Evolutionary conservation across 75 land plant species (phyloP), one percentile per base, ranked within the genome.

Genomic region (Cryptomeria japonica): DNA sequence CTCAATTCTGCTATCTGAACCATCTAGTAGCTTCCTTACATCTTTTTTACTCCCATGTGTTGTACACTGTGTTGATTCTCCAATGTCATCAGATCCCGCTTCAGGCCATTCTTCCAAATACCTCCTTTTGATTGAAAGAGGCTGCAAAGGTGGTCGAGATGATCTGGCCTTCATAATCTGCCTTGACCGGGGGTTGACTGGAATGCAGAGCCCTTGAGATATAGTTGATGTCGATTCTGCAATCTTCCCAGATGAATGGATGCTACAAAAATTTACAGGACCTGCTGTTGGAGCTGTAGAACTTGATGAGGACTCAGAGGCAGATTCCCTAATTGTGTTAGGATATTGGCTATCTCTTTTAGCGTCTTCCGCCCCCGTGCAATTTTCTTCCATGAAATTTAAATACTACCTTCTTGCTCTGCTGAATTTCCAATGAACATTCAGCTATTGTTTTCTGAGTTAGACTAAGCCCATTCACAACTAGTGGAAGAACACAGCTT

Each of bases 1-100:
- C 49, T 91, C 92, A 76, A 91, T 87, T 89, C 85, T 91, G 68
- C 89, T 89, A 8, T 86, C 90, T 37, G 86, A 86, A 31, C 92
- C 90, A 38, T 64, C 84, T 61, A 85, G 13, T 46, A 85, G 31
- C 32, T 56, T 85, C 7, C 86, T 64, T 1, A 11, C 22, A 16
- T 85, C 49, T 47, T 90, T 84, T 85, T 87, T 46, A 25, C 85
- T 64, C 15, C 88, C 84, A 0, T 90, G 91, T 47, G 92, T 89
- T 37, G 86, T n/a, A n/a, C 79, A 87, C 38, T 34, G 28, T 18
- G 82, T 25, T 84, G 85, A 86, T 14, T 86, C 90, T 84, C 86
- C 86, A 76, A 58, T 53, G 19, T 58, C 90, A 22, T 88, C 86
- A 8, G 84, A 77, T 28, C 53, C 90, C 10, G 38, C 80, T 86